These are phyloP conservation scores for Ceratocystis cubensis DNA, from an alignment of 2,329 filamentous ascomycete species.

Conservation along the genomic window DNA sequence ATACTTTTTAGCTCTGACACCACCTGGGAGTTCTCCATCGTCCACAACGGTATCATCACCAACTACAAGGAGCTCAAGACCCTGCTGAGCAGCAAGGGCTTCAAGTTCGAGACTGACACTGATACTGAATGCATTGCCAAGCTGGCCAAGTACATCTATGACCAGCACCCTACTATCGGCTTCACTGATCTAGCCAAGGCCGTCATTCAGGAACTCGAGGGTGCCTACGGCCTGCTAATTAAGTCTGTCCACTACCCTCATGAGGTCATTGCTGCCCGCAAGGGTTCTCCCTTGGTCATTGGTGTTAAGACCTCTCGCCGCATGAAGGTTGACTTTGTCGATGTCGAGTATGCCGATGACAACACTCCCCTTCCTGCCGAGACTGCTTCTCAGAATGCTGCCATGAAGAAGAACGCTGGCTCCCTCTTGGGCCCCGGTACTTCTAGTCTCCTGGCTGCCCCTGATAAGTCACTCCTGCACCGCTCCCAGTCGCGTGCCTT, in stretches of 20 bases:
- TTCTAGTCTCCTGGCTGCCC: conserved; percentile 58
- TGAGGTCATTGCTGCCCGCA: conserved; percentile 93
- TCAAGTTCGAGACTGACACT: conserved; percentile 97
- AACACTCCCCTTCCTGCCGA: conserved; percentile 75
- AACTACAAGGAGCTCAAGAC: conserved; percentile 99
- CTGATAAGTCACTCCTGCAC: conserved; percentile 96
- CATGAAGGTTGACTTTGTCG: conserved; percentile 99
- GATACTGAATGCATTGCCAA: conserved; percentile 99
- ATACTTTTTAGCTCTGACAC: conserved; percentile 60
- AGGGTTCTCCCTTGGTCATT: conserved; percentile 90
- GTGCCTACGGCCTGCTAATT: conserved; percentile 90
- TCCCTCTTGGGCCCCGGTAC: conserved; percentile 54
- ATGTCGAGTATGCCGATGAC: conserved; percentile 92
- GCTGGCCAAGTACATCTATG: conserved; percentile 95
- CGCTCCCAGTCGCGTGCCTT: conserved; percentile 97
- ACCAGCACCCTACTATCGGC: conserved; percentile 83
- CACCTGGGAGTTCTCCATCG: conserved; percentile 90
- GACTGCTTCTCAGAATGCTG: conserved; percentile 88
- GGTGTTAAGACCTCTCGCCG: conserved; percentile 94
- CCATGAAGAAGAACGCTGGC: conserved; percentile 74
- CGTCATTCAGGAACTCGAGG: conserved; percentile 95
- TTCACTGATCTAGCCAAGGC: conserved; percentile 96
- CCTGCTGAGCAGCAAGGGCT: conserved; percentile 83
- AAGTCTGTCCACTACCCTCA: conserved; percentile 98
- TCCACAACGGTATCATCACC: conserved; percentile 99